Base-by-base conservation (phyloP, 1,284 basidiomycete genomes). In the Cystobasidium sp. region DNA sequence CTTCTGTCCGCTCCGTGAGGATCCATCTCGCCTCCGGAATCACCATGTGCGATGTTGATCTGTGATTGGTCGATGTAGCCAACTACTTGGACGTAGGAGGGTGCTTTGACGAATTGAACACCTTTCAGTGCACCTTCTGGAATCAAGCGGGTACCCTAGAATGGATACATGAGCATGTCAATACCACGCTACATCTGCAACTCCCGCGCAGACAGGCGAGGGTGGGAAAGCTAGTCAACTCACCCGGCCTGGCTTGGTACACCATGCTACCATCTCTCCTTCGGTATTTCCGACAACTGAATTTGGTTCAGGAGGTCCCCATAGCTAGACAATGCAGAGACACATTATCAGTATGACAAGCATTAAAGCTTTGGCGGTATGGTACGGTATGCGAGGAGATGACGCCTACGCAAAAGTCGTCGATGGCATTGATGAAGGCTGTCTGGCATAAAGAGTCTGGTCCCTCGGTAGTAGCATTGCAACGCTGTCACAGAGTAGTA, bases 391-490 rank as follows among this genome's bases (percentile, higher is more conserved):
- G 31, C 6, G 47, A 66, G 49, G 6, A 37, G n/a, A 6, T 14
- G 53, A 20, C 49, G 37, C n/a, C 16, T 51, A 22, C 73, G 47
- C 64, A 78, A 56, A 72, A 75, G 74, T 78, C 78, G 37, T 76
- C 71, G 16, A 80, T 75, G 22, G 68, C 71, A 78, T 81, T 81
- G 5, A 81, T 69, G 24, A 80, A 76, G n/a, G 76, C 65, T 10
- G 89, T 91, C 81, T 91, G 90, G 79, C 90, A 91, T 63, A 85
- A 75, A 0, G 89, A 89, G 3, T 84, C 61, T 70, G 85, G 85
- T 77, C 85, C 86, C 81, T 88, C 83, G 7, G 89, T 91, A 6
- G 89, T 90, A 2, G 87, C 85, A 83, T 91, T 90, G 82, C 90
- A 91, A 3, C 39, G 41, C 70, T 73, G 22, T 43, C 9, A n/a